phyloP scores from a whole-genome alignment of 805 yeast species.

The Clavispora asparagi region DNA sequence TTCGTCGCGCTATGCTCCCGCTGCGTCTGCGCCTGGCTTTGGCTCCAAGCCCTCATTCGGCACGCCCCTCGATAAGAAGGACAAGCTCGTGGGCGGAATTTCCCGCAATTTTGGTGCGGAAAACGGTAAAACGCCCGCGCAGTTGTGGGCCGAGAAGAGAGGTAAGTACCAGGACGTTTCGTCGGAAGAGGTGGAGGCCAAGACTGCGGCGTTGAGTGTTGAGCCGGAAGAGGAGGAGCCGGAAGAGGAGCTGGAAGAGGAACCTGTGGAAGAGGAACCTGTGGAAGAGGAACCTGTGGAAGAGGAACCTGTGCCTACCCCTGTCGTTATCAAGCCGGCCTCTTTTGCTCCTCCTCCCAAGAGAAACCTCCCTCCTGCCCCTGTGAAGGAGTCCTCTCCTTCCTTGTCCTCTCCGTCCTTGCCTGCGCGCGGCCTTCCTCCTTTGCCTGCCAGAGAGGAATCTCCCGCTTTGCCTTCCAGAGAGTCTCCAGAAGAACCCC shows the following conservation, averaged over 20 bases:
- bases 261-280: conserved; percentile 7
- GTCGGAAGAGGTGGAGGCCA: conserved; percentile 13
- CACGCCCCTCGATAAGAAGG: conserved; percentile 25
- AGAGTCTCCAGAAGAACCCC: not conserved
- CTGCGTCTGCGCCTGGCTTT: conserved; percentile 15
- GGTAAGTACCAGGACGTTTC: conserved; percentile 53
- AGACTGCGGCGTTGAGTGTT: not conserved
- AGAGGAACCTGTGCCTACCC: conserved; percentile 3
- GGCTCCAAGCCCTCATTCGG: conserved; percentile 11
- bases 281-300: conserved; percentile 5
- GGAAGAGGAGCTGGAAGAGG: conserved; percentile 5
- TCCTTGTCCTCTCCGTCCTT: conserved; percentile 17
- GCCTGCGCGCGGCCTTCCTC: conserved; percentile 4
- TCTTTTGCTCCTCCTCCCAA: conserved; percentile 14
- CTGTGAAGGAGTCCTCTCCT: conserved; percentile 10
- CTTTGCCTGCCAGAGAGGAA: conserved; percentile 11
- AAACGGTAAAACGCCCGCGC: conserved; percentile 89
- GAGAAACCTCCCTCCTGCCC: conserved; percentile 18
- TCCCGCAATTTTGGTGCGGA: conserved; percentile 48
- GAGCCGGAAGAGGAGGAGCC: not conserved
- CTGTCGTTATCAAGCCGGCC: conserved; percentile 1
- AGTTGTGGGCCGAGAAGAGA: conserved; percentile 89
- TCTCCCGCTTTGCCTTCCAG: conserved; percentile 14
- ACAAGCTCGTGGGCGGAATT: conserved; percentile 53
- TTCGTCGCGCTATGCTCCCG: conserved; percentile 42